Base-by-base conservation (phyloP, 2,329 filamentous ascomycete species). In the Fusarium virguliforme region DNA sequence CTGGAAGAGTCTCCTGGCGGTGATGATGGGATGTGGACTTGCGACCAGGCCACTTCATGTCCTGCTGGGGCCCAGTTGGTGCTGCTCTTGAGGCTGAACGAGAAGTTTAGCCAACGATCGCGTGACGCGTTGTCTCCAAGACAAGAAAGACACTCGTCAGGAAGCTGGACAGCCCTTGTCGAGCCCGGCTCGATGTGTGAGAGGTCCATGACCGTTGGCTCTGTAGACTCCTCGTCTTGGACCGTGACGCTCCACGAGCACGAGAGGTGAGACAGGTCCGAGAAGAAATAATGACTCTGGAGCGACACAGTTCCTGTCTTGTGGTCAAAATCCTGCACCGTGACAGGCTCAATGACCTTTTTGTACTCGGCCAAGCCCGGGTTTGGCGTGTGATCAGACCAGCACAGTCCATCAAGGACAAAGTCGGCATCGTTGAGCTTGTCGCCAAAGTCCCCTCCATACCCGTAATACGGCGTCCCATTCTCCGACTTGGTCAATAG, bases 401-500 rank as follows among this genome's bases (percentile, higher is more conserved):
- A 60, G 22, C 46, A 30, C 7, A 89, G 79, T 3, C 87, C 87
- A 67, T 89, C 87, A 81, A 89, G 84, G 56, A 88, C 83, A 67
- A 90, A 90, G 62, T 86, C 88, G 10, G 81, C 82, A 74, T 90
- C 88, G 72, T 90, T 88, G 0, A 87, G 88, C 3, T 83, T 80
- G 63, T 90, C 88, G 13, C 85, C 86, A 77, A 89, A 90, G 74
- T 90, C 88, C 4, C 88, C 88, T 7, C 88, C 88, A 60, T 90
- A 90, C 1, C 81, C 88, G 30, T 55, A 60, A 13, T 48, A 64
- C 13, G 22, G 41, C 22, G 22, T 41, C 15, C 38, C 18, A 43
- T 48, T 0, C 30, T 56, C 50, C 15, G 54, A 24, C 9, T 38
- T 50, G 8, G 48, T 50, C 9, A 30, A 6, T 30, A 51, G 34